Evolutionary conservation across 1,284 basidiomycete genomes (phyloP), one percentile per base, ranked within the genome.

Genomic region (Mycosarcoma maydis): DNA sequence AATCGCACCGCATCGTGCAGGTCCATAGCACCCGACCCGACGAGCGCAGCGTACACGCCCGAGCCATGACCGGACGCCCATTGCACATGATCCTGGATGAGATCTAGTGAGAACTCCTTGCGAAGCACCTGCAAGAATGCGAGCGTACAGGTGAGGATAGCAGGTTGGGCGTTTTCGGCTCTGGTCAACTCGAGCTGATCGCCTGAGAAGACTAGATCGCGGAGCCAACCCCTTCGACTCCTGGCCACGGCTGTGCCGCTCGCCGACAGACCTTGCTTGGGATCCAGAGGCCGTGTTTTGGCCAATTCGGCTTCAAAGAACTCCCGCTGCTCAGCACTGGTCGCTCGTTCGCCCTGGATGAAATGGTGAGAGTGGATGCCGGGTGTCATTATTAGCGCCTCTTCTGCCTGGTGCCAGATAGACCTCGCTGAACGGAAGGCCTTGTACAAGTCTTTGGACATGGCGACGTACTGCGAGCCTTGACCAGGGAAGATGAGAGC

Each of bases 381-480:
- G 0, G 69, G 60, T 8, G 72, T 76, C 27, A 56, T 51, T 33
- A 73, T 68, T 17, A 81, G 67, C n/a, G 69, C 61, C 33, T 77
- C 72, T 43, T 81, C 78, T 2, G 78, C 77, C 40, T 73, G 64
- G 24, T 75, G 67, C 78, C 80, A 81, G 16, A 79, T 62, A 13
- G 60, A 60, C 2, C 80, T 58, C 4, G 78, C 77, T 6, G 74
- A 55, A n/a, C 69, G 58, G 46, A 74, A 81, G 10, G 59, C 27
- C 17, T 74, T 60, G 66, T 76, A 81, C 30, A 80, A 65, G 30
- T 81, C 78, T 19, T 70, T 67, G 11, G 76, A 72, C 80, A 81
- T 80, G 57, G 73, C 74, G 16, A 80, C 77, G 55, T 80, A 80
- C 54, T 79, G 77, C 1, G 77, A 79, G 6, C 78, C 80, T 40